Conservation (phyloP, 129 eudicot genomes). For the Flaveria ramosissima region DNA sequence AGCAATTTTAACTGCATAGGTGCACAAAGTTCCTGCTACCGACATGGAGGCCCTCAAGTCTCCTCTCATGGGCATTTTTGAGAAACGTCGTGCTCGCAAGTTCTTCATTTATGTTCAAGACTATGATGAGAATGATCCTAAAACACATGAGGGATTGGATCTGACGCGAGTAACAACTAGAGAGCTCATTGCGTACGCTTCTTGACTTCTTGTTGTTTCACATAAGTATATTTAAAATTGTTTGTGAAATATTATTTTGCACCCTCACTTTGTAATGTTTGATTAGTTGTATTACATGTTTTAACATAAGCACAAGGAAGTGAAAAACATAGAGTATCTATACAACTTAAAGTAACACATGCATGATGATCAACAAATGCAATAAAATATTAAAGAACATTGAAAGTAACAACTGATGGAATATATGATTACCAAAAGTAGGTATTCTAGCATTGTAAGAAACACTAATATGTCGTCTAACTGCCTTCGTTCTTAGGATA, state of each 20-base stretch:
- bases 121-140: slow-evolving; percentile 80
- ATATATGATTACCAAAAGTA: neutral
- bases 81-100: slow-evolving; percentile 94
- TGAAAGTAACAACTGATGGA: neutral
- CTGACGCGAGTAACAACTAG: slow-evolving; percentile 71
- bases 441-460: neutral
- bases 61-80: slow-evolving; percentile 89
- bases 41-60: slow-evolving; percentile 92
- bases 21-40: slow-evolving; percentile 89
- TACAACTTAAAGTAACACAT: neutral
- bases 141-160: slow-evolving; percentile 95
- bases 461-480: neutral
- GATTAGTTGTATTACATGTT: neutral
- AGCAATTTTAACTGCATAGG: slow-evolving; percentile 26
- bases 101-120: slow-evolving; percentile 90
- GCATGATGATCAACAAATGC: neutral
- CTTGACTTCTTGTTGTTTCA: neutral
- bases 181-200: slow-evolving; percentile 84
- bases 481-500: neutral
- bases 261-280: neutral
- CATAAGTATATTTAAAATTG: neutral
- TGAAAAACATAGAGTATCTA: neutral
- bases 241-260: neutral
- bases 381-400: neutral
- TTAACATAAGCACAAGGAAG: neutral